phyloP scores from a whole-genome alignment of 768 basidiomycete species.

The Dioszegia crocea region DNA sequence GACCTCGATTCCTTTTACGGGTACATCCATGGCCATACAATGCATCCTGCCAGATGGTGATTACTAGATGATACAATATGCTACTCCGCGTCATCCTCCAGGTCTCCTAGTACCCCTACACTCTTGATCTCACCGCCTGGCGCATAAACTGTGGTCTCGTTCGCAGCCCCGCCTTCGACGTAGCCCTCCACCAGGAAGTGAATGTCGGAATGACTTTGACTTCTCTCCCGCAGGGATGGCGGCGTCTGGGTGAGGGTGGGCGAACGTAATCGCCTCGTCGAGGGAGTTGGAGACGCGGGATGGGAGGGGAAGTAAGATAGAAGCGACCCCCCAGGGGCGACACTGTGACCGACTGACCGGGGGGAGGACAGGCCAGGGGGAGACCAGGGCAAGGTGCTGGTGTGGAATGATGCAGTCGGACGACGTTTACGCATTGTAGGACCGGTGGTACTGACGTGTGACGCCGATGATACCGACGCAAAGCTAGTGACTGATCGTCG shows the following conservation, averaged over 20 bases:
- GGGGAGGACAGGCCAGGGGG: not conserved
- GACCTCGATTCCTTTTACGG: no score
- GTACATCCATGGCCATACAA: no score
- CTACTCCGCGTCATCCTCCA: conserved; percentile 4
- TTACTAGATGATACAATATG: not conserved
- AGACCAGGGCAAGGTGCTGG: not conserved
- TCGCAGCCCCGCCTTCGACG: conserved; percentile 43
- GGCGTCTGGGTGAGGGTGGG: conserved; percentile 13
- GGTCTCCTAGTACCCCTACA: conserved; percentile 37
- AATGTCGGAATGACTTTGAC: conserved; percentile 44
- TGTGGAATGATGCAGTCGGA: conserved; percentile 3
- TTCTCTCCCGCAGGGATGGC: conserved; percentile 21
- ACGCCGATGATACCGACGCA: not conserved
- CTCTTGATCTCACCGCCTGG: conserved; percentile 37
- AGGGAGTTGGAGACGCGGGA: conserved; percentile 21
- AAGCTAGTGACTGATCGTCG: conserved; percentile 16
- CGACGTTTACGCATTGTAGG: conserved; percentile 1
- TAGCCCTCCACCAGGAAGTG: conserved; percentile 44
- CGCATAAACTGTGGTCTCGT: conserved; percentile 43
- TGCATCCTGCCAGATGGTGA: no score
- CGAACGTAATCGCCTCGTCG: conserved; percentile 12
- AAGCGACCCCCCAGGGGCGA: not conserved
- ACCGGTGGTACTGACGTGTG: not conserved
- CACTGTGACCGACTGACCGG: not conserved
- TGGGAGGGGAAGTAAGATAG: conserved; percentile 11